Percentiles rank a stretch among this genome's conserved stretches.
These are phyloP conservation scores for Jimgerdemannia lactiflua DNA, from an alignment of 192 early-diverging fungal species.

Conservation along the genomic window DNA sequence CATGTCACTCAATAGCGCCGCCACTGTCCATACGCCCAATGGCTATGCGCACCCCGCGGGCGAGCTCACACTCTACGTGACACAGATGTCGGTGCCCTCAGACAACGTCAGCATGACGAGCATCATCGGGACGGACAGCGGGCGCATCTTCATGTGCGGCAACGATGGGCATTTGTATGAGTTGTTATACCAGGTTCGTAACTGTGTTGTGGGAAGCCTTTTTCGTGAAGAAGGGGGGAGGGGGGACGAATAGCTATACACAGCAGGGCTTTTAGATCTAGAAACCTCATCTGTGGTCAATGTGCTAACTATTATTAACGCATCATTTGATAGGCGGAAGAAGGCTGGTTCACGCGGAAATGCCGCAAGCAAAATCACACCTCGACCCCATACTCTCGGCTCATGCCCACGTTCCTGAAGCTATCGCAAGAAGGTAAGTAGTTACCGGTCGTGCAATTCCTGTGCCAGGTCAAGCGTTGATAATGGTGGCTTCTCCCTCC, in stretches of 20 bases:
- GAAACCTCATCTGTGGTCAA: too few relatives aligned
- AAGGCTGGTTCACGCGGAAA: slow-evolving; percentile 82
- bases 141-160: slow-evolving; percentile 90
- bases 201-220: neutral
- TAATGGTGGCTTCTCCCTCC: too few relatives aligned
- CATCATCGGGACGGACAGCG: slow-evolving; percentile 74
- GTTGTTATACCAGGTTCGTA: slow-evolving; percentile 70
- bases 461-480: neutral
- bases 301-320: neutral
- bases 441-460: neutral
- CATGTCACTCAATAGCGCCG: slow-evolving; percentile 46
- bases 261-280: too few relatives aligned
- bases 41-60: slow-evolving; percentile 25
- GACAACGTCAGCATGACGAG: slow-evolving; percentile 80
- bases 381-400: slow-evolving; percentile 56
- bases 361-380: slow-evolving; percentile 78
- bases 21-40: slow-evolving; percentile 16
- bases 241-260: too few relatives aligned
- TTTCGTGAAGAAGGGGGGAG: too few relatives aligned
- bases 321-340: slow-evolving; percentile 49
- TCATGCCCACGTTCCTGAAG: slow-evolving; percentile 67
- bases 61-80: slow-evolving; percentile 71
- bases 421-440: slow-evolving; percentile 16
- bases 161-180: slow-evolving; percentile 87
- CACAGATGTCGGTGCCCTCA: slow-evolving; percentile 74